Base-by-base conservation (phyloP, 192 early-diverging fungal genomes). In the Coemansia sp. region DNA sequence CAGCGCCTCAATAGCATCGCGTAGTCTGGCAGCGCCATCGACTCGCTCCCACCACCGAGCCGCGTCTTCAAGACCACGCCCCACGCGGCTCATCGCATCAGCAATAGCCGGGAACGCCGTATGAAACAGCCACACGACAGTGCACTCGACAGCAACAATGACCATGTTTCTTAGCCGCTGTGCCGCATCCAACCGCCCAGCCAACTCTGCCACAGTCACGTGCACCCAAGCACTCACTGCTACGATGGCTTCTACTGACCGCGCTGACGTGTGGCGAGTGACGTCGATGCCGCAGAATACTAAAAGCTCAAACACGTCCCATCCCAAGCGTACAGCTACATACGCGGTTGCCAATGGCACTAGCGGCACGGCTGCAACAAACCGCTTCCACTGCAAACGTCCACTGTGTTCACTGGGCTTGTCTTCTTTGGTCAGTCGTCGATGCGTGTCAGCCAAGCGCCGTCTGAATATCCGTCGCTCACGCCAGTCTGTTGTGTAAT, bases 291-390 rank as follows among this genome's bases (percentile, higher is more conserved):
- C 34, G 62, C 80, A 81, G 43, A 81, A 81, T 10, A 73, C 80
- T 38, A 81, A 62, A 33, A 81, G 68, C 53, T 81, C 80, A 43
- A 81, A 76, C 6, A 81, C 49, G 20, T 76, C 80, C 74, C 80
- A 81, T 8, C 71, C 80, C 3, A 81, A 47, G 1, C 80, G 66
- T 29, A 53, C 71, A 3, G 55, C 68, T 20, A 76, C 67, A 22
- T 81, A 81, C 8, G 80, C 80, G 1, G 80, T 77, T 16, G 80
- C 80, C 66, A 81, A 34, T 1, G 80, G 80, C 74, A 76, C 70
- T 16, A 81, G 68, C 22, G 80, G 74, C 68, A 71, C 36, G 18
- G 80, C 80, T 0, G 80, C 80, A 3, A 81, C 58, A 68, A 81
- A 74, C 29, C 80, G 66, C 71, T 73, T 76, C 74, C 80, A 76